Base-by-base conservation (phyloP, 768 basidiomycete species). In the Mycena leptocephala region DNA sequence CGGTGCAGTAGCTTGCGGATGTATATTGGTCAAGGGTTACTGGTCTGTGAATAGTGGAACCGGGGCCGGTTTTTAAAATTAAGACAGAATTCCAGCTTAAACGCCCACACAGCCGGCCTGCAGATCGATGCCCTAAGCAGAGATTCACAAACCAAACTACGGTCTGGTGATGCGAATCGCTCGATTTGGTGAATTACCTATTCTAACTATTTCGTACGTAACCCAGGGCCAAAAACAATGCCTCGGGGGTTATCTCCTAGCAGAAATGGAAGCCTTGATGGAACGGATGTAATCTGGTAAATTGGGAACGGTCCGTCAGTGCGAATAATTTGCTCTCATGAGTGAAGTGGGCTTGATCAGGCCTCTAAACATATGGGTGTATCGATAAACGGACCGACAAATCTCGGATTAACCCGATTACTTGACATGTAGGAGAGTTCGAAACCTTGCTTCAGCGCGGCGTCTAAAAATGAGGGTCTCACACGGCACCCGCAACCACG, bases 381-480 rank as follows among this genome's bases (percentile, higher is more conserved):
- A 66, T 73, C 39, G 35, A 75, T 55, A 13, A 32, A 76, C 75
- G 70, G 75, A 41, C 75, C 75, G 68, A 32, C n/a, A 48, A n/a
- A n/a, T n/a, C 33, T 58, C 59, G 64, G 70, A 28, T 46, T 20
- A 5, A 61, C 28, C 64, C 70, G 64, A 35, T 55, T 63, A 22
- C n/a, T n/a, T n/a, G n/a, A n/a, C n/a, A n/a, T 41, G 16, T 35
- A 28, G 8, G 63, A 28, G 64, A 41, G 16, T 35, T 24, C 30
- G 14, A 35, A 53, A 61, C 43, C 37, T 24, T 70, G 55, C 41
- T 41, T 28, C 51, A 51, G 41, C 32, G 39, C 68, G 59, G 53
- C 63, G 39, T 65, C 74, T 70, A 75, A 75, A 75, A 70, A 70
- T 64, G 73, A 61, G 51, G 43, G 48, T 59, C 68, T 75, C 67